Conservation (phyloP, 331 rosid species). For the Pyracantha coccinea region DNA sequence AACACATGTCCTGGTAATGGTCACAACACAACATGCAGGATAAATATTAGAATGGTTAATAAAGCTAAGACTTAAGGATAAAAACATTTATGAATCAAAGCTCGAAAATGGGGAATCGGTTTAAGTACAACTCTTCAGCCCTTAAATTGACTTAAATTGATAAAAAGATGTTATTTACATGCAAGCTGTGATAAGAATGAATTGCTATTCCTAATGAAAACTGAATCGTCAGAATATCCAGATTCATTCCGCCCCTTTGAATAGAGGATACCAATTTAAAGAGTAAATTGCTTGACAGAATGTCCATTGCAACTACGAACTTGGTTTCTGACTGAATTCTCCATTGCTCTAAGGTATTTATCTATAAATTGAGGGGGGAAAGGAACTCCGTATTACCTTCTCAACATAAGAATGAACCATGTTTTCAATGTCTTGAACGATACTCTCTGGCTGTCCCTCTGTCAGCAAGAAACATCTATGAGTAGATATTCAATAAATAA, state of each 20-base stretch:
- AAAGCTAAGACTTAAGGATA: no score
- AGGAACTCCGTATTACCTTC: constrained; percentile 38
- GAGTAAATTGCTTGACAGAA: neutral
- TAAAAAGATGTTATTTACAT: no score
- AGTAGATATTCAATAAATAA: neutral
- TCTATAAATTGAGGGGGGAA: neutral
- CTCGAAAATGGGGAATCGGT: neutral
- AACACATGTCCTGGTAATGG: neutral
- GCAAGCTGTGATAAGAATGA: no score
- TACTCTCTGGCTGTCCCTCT: constrained; percentile 82
- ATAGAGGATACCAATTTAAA: neutral
- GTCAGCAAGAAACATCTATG: constrained; percentile 12
- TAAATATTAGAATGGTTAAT: neutral
- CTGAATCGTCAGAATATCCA: neutral
- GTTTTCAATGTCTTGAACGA: constrained; percentile 62
- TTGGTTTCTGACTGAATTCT: neutral
- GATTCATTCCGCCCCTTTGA: neutral
- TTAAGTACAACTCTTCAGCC: neutral
- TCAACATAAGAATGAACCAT: constrained; percentile 65
- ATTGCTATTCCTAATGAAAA: no score
- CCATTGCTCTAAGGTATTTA: neutral
- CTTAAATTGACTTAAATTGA: neutral
- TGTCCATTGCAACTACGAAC: neutral
- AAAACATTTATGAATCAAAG: neutral
- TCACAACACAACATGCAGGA: neutral